Base-by-base conservation (phyloP, 1,139 yeast species). In the Debaryomyces sp. region DNA sequence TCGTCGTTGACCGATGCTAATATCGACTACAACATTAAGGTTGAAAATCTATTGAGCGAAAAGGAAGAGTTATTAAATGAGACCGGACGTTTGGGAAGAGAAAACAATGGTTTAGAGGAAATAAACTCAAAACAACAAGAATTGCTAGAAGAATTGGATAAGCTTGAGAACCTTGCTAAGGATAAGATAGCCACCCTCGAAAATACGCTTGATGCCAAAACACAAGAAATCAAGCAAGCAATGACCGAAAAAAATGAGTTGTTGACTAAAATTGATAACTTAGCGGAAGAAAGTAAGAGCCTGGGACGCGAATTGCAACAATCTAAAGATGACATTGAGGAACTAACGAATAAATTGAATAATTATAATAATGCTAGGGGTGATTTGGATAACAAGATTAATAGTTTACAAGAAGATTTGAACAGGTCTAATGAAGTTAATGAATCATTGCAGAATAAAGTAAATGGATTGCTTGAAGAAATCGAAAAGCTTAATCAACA, bases 131-230 rank as follows among this genome's bases (percentile, higher is more conserved):
- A 59, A 44, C 64, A 58, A 46, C 62, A 61, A 37, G 64, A 59
- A 41, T 50, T 61, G 24, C 55, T 63, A 30, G 60, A 57, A 38
- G 64, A 61, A 23, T 52, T 61, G 39, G 64, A 63, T 33, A 61
- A 60, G 44, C 53, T 57, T 43, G 62, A 61, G 50, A 56, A 57
- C 40, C 51, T 60, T 46, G 64, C 64, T 12, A 58, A 61, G 48
- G 63, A 59, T 44, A 61, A 60, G 43, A 61, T 61, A 15, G 45
- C 49, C 29, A 59, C 54, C 34, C 56, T 65, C 17, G 67, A 67
- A 48, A 52, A 43, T 33, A 48, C 56, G 4, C 40, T 59, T 9
- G 58, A 57, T 10, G 46, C 24, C 23, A 46, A 46, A 38, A 12
- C 36, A 9, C 35, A 43, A 22, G 49, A 43, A 45, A 21, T 53